Base-by-base conservation (phyloP, 306 rosid genomes). In the Acacia melanoxylon region DNA sequence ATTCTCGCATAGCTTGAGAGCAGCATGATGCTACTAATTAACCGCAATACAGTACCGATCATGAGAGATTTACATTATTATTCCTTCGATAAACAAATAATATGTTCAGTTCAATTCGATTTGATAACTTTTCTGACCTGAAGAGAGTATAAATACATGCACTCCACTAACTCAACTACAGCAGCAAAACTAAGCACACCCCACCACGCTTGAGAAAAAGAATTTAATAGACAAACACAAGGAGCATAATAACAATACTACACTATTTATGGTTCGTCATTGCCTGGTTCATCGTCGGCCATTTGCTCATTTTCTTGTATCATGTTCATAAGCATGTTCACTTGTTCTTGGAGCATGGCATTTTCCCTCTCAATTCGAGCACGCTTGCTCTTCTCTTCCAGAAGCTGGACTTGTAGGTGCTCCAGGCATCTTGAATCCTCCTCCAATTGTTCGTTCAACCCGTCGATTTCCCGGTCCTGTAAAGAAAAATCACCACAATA, bases 291-390 rank as follows among this genome's bases (percentile, higher is more conserved):
- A 8, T 87, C 90, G 31, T 89, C 97, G 10, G 33, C 97, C 69
- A 86, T 82, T 4, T 81, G 81, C 40, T 90, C 98, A 52, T 86
- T 66, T 59, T 94, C 97, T 58, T 86, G 89, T 73, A 96, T 62
- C 98, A 96, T 91, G 90, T 86, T 90, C 98, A 96, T 92, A 3
- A 96, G 98, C 98, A 95, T 91, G 80, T 87, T 87, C 8, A 93
- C 82, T 86, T 95, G 99, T 4, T 95, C 87, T 52, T 92, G 92
- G 69, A 95, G 89, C 97, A 92, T 89, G 42, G 84, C 86, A 52
- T 93, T 96, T 5, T 93, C 98, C 76, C 98, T 90, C 77, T 93
- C 94, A 1, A 91, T 87, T 48, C 86, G 89, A 2, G 94, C 51
- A 3, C 95, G 90, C 42, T 93, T 96, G 88, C 97, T 91, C 66